Evolutionary conservation across 2,329 filamentous ascomycete genomes (phyloP), one percentile per base, ranked within the genome.

Genomic region (Fusarium brachygibbosum): DNA sequence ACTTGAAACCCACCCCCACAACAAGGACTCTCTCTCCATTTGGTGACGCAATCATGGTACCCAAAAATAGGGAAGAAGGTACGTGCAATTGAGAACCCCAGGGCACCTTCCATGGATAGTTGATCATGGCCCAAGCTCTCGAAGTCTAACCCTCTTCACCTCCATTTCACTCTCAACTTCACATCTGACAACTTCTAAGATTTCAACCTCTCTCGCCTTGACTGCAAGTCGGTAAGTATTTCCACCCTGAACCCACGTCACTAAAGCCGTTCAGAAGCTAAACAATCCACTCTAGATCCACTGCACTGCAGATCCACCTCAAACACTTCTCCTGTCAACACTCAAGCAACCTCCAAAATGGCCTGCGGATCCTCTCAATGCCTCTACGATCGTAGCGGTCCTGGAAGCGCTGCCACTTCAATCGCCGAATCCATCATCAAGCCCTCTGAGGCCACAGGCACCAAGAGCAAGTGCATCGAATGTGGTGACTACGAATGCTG

Each of bases 391-490:
- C 70, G 62, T 62, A 85, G 83, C 75, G 83, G 83, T 28, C 84
- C 83, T 32, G 84, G 85, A 57, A 82, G 82, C 69, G 78, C 82
- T 6, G 84, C 84, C 32, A 79, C 82, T 2, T 84, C 83, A 44
- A 84, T 83, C 52, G 80, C 83, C 64, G 82, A 82, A 68, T 82
- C 77, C 71, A 84, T 87, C 73, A 74, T 86, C 69, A 87, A 87
- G 78, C 82, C 83, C 10, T 80, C 79, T 23, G 81, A 81, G 48
- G 80, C 80, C 74, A 83, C 83, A 3, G 82, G 73, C 41, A 73
- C 73, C 31, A 75, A 73, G 65, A 75, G 73, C 16, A 71, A 70
- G 38, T 75, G 73, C 61, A 75, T 75, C 32, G 73, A 75, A 48
- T 75, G 73, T 40, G 73, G 73, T 40, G 73, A 75, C 70, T 75